Conservation (phyloP, 768 basidiomycete species). For the Lactifluus hygrophoroides region DNA sequence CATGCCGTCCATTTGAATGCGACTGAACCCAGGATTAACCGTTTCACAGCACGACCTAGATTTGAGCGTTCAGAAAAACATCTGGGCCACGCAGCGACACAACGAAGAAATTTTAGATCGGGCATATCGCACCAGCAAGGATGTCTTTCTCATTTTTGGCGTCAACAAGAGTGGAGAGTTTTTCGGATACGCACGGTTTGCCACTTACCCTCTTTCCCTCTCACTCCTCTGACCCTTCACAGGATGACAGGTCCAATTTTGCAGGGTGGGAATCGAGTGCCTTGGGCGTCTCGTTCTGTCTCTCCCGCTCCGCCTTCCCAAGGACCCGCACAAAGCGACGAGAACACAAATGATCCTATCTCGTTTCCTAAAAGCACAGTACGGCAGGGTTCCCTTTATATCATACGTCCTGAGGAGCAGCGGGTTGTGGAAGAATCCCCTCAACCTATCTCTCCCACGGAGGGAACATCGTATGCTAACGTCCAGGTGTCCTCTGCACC, state of each 20-base stretch:
- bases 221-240: conserved; percentile 6
- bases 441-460: conserved; percentile 16
- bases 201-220: conserved; percentile 21
- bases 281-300: conserved; percentile 40
- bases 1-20: not conserved
- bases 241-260: conserved; percentile 69
- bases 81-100: conserved; percentile 92
- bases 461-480: not conserved
- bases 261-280: conserved; percentile 39
- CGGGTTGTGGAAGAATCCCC: conserved; percentile 41
- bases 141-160: conserved; percentile 85
- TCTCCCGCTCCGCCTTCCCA: not conserved
- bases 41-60: conserved; percentile 60
- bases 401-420: conserved; percentile 33
- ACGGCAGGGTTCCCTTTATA: not conserved
- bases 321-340: not conserved
- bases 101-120: conserved; percentile 89
- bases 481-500: conserved; percentile 38
- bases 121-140: conserved; percentile 83
- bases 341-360: not conserved
- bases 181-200: conserved; percentile 86
- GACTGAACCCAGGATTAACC: not conserved
- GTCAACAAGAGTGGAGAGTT: conserved; percentile 94
- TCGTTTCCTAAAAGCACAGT: conserved; percentile 7
- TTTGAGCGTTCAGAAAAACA: conserved; percentile 62